Evolutionary conservation across 768 basidiomycete species (phyloP).

Genomic region (Chlorophyllum brunneum): DNA sequence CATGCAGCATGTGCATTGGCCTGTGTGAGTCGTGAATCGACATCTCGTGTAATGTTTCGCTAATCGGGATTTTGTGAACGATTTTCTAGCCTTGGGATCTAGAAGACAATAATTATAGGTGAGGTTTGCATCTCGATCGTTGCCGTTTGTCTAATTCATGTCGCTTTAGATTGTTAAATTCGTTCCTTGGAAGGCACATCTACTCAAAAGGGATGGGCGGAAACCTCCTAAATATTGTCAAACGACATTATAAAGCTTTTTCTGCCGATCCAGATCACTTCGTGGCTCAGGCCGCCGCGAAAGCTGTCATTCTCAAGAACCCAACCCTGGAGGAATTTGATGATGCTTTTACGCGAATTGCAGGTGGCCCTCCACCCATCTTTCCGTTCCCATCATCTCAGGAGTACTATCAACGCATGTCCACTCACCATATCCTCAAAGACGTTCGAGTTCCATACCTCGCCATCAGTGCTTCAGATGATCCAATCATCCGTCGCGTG

Average conservation of each 20-base stretch:
- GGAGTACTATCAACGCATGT: constrained; percentile 48
- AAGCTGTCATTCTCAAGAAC: constrained; percentile 43
- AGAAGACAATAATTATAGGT: constrained; percentile 42
- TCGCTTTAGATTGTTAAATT: constrained; percentile 44
- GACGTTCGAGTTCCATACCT: constrained; percentile 71
- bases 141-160: constrained; percentile 10
- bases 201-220: constrained; percentile 79
- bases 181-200: constrained; percentile 54
- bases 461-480: constrained; percentile 71
- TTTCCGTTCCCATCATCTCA: constrained; percentile 45
- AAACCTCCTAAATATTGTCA: constrained; percentile 61
- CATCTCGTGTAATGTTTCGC: constrained; percentile 18
- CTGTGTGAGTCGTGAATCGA: constrained; percentile 53
- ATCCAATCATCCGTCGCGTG: constrained; percentile 66
- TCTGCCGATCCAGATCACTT: constrained; percentile 45
- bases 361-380: constrained; percentile 59
- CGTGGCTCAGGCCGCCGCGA: constrained; percentile 44
- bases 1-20: constrained; percentile 64
- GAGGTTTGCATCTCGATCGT: constrained; percentile 18
- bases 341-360: constrained; percentile 58
- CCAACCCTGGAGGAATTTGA: constrained; percentile 60
- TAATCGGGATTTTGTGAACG: constrained; percentile 13
- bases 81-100: constrained; percentile 50
- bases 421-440: constrained; percentile 57
- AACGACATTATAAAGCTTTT: constrained; percentile 46